phyloP scores from a whole-genome alignment of 2,329 filamentous ascomycete species.

The Knufia fluminis region DNA sequence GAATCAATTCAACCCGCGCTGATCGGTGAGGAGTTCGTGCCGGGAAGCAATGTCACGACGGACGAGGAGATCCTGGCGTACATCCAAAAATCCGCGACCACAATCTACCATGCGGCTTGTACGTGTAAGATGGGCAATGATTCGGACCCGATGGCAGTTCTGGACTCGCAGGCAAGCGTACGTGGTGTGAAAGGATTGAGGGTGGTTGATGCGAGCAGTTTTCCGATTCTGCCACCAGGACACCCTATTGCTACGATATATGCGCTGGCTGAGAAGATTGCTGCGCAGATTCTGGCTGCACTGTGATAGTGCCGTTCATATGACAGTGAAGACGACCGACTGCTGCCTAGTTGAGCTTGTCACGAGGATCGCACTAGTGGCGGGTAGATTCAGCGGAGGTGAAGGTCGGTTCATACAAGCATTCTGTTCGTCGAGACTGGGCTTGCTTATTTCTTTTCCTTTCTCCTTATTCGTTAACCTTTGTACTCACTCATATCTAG shows the following conservation, averaged over 20 bases:
- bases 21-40: slow-evolving; percentile 1
- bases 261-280: slow-evolving; percentile 37
- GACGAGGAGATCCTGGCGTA: slow-evolving; percentile 23
- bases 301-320: too few relatives aligned
- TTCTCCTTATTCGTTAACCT: too few relatives aligned
- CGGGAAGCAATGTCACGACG: slow-evolving; percentile 8
- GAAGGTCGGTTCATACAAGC: too few relatives aligned
- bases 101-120: slow-evolving; percentile 28
- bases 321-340: too few relatives aligned
- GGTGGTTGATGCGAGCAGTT: slow-evolving; percentile 28
- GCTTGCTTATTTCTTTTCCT: too few relatives aligned
- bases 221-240: slow-evolving; percentile 31
- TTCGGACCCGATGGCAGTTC: slow-evolving; percentile 26
- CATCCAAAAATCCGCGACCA: slow-evolving; percentile 25
- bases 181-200: slow-evolving; percentile 18
- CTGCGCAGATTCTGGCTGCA: slow-evolving; percentile 13
- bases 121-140: slow-evolving; percentile 32
- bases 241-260: slow-evolving; percentile 37
- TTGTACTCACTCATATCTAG: too few relatives aligned
- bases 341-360: too few relatives aligned
- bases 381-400: too few relatives aligned
- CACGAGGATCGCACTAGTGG: too few relatives aligned
- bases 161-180: slow-evolving; percentile 26
- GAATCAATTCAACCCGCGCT: neutral
- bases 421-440: too few relatives aligned